phyloP scores from a whole-genome alignment of 352 stramenopile species.

The Phytophthora tentaculata region DNA sequence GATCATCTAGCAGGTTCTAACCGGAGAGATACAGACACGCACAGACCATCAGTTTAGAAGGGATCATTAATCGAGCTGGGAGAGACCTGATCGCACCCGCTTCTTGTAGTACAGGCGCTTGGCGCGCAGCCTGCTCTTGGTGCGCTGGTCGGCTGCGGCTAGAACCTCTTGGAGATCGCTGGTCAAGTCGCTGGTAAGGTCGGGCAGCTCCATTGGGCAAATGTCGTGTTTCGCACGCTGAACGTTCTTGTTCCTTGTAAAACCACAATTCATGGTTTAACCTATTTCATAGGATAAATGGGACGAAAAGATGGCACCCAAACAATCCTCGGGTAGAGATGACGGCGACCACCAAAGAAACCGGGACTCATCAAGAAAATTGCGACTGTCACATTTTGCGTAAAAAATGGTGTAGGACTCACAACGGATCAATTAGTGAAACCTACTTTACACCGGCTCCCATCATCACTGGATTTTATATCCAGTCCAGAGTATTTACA shows the following conservation, averaged over 20 bases:
- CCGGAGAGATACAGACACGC: constrained; percentile 2
- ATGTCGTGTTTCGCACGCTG: constrained; percentile 14
- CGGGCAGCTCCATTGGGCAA: constrained; percentile 21
- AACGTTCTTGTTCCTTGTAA: constrained; percentile 1
- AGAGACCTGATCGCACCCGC: constrained; percentile 36
- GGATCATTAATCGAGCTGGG: neutral
- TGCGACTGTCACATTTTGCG: constrained; percentile 15
- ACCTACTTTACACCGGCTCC: too few relatives aligned
- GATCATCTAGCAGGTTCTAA: constrained; percentile 66
- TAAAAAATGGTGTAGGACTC: too few relatives aligned
- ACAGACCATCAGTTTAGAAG: constrained; percentile 12
- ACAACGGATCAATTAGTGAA: too few relatives aligned
- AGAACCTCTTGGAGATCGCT: constrained; percentile 21
- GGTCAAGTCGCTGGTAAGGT: constrained; percentile 15
- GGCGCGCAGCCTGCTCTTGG: constrained; percentile 67
- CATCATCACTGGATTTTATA: too few relatives aligned
- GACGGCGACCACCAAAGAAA: constrained; percentile 7
- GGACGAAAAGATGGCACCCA: constrained; percentile 4
- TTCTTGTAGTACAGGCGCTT: constrained; percentile 85
- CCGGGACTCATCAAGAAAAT: neutral
- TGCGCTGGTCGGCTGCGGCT: constrained; percentile 43
- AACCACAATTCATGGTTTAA: neutral
- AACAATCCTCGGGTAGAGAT: neutral
- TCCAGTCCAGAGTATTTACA: too few relatives aligned
- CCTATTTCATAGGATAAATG: neutral